These are phyloP conservation scores for Pluteus cervinus DNA, from an alignment of 768 basidiomycete genomes.

Conservation along the genomic window DNA sequence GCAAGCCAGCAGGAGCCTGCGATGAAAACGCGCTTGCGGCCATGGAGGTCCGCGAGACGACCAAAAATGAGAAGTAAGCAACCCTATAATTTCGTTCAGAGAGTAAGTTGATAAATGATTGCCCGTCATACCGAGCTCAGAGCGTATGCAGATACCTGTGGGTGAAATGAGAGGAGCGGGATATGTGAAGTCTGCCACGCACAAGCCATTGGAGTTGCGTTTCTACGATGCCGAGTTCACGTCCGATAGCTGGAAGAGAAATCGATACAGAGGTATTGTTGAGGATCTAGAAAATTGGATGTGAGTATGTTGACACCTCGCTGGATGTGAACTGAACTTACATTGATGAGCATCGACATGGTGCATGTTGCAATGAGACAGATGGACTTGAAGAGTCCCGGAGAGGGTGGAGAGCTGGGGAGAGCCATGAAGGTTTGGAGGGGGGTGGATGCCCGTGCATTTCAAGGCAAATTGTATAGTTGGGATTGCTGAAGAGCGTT, in stretches of 20 bases:
- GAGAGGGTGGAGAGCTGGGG: too few relatives aligned
- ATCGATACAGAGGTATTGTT: conserved; percentile 45
- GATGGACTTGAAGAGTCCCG: conserved; percentile 11
- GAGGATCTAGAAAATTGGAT: conserved; percentile 21
- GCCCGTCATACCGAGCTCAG: conserved; percentile 49
- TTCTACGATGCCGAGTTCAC: conserved; percentile 41
- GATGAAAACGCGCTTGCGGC: conserved; percentile 64
- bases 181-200: not conserved
- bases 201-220: conserved; percentile 57
- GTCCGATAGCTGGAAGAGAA: conserved; percentile 46
- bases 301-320: not conserved
- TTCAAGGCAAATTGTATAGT: too few relatives aligned
- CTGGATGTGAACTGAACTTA: conserved; percentile 8
- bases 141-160: conserved; percentile 47
- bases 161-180: not conserved
- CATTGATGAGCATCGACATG: conserved; percentile 31
- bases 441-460: too few relatives aligned
- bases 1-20: conserved; percentile 49
- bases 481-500: too few relatives aligned
- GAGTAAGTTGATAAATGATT: not conserved
- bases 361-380: conserved; percentile 29
- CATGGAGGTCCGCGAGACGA: conserved; percentile 74
- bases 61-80: conserved; percentile 76
- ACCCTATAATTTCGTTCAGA: conserved; percentile 38
- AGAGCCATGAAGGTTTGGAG: not conserved